These are phyloP conservation scores for Myxozyma geophila DNA, from an alignment of 805 yeast species.

Conservation along the genomic window DNA sequence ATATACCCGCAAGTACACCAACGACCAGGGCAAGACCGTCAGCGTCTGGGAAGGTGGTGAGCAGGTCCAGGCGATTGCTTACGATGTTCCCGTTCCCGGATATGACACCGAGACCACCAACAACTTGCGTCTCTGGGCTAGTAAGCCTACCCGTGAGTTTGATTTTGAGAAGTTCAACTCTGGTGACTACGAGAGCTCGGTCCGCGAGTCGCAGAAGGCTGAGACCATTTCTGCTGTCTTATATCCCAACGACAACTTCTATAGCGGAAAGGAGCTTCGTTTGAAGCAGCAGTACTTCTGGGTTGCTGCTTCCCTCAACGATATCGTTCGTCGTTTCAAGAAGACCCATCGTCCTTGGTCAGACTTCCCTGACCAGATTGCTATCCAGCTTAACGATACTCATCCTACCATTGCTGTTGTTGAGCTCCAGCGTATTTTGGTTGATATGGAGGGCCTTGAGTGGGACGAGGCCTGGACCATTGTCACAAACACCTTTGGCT, in stretches of 20 bases:
- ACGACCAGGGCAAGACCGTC: conserved; percentile 58
- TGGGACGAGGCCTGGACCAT: conserved; percentile 90
- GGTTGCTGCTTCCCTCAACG: conserved; percentile 93
- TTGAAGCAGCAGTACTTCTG: conserved; percentile 95
- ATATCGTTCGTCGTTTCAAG: conserved; percentile 86
- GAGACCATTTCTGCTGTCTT: conserved; percentile 90
- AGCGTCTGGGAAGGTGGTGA: conserved; percentile 88
- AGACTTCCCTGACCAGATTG: conserved; percentile 82
- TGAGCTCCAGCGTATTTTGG: conserved; percentile 82
- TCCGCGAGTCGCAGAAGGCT: conserved; percentile 81
- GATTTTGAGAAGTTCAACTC: conserved; percentile 88
- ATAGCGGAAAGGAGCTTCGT: conserved; percentile 87
- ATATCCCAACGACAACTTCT: conserved; percentile 93
- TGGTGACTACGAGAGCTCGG: conserved; percentile 88
- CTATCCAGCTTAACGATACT: conserved; percentile 92
- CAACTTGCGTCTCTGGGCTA: conserved; percentile 87
- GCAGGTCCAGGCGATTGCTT: conserved; percentile 84
- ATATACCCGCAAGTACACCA: conserved; percentile 59
- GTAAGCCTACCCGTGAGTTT: conserved; percentile 87
- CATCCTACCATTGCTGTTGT: conserved; percentile 92
- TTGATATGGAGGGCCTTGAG: conserved; percentile 77
- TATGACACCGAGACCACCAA: conserved; percentile 75
- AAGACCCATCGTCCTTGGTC: conserved; percentile 77
- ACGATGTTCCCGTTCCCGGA: conserved; percentile 93
- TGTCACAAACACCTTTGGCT: conserved; percentile 79